Evolutionary conservation across 2,329 filamentous ascomycete genomes (phyloP).

Genomic region (Epichloe typhina): DNA sequence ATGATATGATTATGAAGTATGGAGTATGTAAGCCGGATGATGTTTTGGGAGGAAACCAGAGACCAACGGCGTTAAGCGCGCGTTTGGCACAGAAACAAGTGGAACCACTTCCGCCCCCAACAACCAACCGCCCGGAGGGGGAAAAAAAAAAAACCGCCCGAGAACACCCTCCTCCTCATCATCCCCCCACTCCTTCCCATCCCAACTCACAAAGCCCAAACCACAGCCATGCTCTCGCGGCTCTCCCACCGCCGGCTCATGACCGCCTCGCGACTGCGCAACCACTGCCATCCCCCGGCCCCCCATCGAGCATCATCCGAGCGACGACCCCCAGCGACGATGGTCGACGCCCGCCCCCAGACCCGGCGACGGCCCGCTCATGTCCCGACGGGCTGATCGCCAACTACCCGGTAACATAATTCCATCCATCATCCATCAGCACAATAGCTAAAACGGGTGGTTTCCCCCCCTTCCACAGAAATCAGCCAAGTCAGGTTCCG

Average conservation of each 20-base stretch:
- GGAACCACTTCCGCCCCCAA: too few relatives aligned
- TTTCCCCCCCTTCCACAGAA: conserved; percentile 15
- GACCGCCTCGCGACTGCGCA: conserved; percentile 11
- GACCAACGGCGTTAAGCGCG: too few relatives aligned
- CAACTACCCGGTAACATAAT: conserved; percentile 44
- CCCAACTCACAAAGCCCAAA: background rate
- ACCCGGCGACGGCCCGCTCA: conserved; percentile 47
- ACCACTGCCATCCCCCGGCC: background rate
- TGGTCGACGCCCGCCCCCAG: conserved; percentile 42
- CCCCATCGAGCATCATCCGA: conserved; percentile 2
- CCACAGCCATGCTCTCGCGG: conserved; percentile 9
- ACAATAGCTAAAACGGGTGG: background rate
- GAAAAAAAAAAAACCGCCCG: background rate
- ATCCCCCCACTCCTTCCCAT: too few relatives aligned
- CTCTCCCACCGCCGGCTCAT: conserved; percentile 13
- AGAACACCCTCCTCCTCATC: too few relatives aligned
- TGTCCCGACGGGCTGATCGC: conserved; percentile 51
- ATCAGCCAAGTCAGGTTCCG: conserved; percentile 34
- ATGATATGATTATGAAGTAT: too few relatives aligned
- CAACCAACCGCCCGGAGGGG: too few relatives aligned
- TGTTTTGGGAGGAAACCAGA: too few relatives aligned
- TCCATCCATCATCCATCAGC: background rate
- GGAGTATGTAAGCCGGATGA: too few relatives aligned
- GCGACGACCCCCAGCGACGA: conserved; percentile 24
- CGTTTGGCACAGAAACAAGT: too few relatives aligned